Conservation (phyloP, 768 basidiomycete genomes). For the Podaxis rugospora region DNA sequence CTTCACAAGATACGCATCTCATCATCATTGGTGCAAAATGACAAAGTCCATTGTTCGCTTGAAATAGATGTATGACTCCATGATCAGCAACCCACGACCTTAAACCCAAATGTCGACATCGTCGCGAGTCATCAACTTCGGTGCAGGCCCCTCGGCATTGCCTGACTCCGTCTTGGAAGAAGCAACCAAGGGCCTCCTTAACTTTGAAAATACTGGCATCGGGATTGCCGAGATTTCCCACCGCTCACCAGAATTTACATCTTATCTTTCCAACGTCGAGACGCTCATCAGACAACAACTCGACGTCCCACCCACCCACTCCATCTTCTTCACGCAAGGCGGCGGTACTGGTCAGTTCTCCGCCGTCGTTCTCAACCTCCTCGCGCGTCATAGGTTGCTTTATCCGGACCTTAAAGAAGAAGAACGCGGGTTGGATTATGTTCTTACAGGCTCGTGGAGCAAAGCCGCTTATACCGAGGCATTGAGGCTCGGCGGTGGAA, state of each 20-base stretch:
- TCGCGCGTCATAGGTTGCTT: constrained; percentile 78
- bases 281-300: constrained; percentile 72
- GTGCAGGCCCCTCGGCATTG: constrained; percentile 90
- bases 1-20: background rate
- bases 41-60: background rate
- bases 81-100: background rate
- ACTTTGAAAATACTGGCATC: constrained; percentile 88
- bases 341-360: constrained; percentile 93
- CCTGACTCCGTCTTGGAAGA: constrained; percentile 83
- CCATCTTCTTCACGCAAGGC: constrained; percentile 90
- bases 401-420: constrained; percentile 53
- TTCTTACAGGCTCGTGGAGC: constrained; percentile 92
- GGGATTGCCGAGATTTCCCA: constrained; percentile 97
- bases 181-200: constrained; percentile 80
- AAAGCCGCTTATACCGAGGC: constrained; percentile 85
- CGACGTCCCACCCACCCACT: constrained; percentile 76
- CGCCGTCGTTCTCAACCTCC: constrained; percentile 86
- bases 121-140: constrained; percentile 78
- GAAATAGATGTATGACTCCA: constrained; percentile 1
- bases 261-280: constrained; percentile 60
- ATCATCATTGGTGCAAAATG: background rate
- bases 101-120: constrained; percentile 28
- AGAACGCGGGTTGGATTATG: constrained; percentile 76
- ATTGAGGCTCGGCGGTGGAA: constrained; percentile 54
- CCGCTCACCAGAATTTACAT: constrained; percentile 84